These are phyloP conservation scores for Lathyrus sativus DNA, from an alignment of 306 rosid genomes.

Conservation along the genomic window DNA sequence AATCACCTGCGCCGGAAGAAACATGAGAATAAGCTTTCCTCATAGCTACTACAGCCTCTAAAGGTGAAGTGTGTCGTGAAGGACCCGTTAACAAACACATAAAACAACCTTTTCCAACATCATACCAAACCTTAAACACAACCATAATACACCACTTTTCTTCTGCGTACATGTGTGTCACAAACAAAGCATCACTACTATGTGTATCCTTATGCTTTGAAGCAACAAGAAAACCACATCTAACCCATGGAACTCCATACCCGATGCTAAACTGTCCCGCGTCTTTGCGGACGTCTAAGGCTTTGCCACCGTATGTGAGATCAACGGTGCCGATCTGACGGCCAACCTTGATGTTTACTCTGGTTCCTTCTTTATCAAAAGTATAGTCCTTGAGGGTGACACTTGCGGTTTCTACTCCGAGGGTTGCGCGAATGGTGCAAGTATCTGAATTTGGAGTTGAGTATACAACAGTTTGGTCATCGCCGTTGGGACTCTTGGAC, in stretches of 20 bases:
- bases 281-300: background rate
- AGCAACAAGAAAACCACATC: background rate
- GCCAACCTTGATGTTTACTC: background rate
- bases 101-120: background rate
- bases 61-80: background rate
- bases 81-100: conserved; percentile 11
- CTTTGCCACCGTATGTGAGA: background rate
- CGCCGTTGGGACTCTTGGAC: background rate
- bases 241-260: background rate
- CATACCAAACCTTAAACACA: background rate
- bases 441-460: background rate
- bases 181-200: background rate
- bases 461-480: background rate
- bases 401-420: background rate
- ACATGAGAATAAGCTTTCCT: background rate
- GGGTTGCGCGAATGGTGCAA: background rate
- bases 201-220: background rate
- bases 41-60: background rate
- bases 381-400: conserved; percentile 16
- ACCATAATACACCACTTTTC: no score
- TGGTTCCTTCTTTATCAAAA: conserved; percentile 12
- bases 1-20: background rate
- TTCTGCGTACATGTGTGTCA: background rate
- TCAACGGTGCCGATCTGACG: background rate
- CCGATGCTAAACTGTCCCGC: background rate